Evolutionary conservation across 306 rosid species (phyloP).

Genomic region (Trifolium dubium): DNA sequence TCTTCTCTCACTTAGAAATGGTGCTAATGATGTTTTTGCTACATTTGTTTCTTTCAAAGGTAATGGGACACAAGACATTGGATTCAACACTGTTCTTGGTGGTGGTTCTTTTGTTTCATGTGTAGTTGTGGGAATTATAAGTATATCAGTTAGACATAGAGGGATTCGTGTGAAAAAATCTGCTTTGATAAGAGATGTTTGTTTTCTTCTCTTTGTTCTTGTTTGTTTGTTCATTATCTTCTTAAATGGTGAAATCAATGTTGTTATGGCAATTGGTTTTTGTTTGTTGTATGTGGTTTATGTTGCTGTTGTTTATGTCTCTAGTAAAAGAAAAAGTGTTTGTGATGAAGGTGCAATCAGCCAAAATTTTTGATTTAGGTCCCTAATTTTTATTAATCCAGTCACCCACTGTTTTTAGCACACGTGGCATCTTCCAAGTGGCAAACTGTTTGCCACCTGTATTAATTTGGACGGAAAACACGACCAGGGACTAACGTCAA

Average conservation of each 20-base stretch:
- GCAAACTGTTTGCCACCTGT: too few species aligned
- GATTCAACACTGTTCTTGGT: conserved; percentile 55
- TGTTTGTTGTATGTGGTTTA: conserved; percentile 51
- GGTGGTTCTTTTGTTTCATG: conserved; percentile 64
- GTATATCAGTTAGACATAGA: conserved; percentile 44
- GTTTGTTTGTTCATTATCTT: conserved; percentile 42
- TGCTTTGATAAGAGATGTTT: conserved; percentile 55
- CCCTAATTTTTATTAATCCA: too few species aligned
- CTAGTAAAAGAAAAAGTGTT: conserved; percentile 37
- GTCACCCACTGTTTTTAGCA: too few species aligned
- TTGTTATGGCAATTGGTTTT: conserved; percentile 51
- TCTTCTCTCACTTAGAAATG: conserved; percentile 64
- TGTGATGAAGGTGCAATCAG: conserved; percentile 17
- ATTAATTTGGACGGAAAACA: too few species aligned
- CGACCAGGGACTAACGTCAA: too few species aligned
- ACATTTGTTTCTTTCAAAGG: conserved; percentile 56
- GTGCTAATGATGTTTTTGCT: conserved; percentile 59
- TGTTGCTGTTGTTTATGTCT: conserved; percentile 50
- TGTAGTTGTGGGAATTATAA: conserved; percentile 56
- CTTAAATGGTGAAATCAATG: conserved; percentile 48
- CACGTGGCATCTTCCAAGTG: too few species aligned
- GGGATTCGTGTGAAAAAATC: conserved; percentile 43
- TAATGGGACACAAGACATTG: conserved; percentile 48
- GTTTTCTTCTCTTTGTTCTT: conserved; percentile 56
- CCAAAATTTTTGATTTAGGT: too few species aligned